Evolutionary conservation across 805 yeast species (phyloP), one percentile per base, ranked within the genome.

Genomic region (Nakazawaea populi): DNA sequence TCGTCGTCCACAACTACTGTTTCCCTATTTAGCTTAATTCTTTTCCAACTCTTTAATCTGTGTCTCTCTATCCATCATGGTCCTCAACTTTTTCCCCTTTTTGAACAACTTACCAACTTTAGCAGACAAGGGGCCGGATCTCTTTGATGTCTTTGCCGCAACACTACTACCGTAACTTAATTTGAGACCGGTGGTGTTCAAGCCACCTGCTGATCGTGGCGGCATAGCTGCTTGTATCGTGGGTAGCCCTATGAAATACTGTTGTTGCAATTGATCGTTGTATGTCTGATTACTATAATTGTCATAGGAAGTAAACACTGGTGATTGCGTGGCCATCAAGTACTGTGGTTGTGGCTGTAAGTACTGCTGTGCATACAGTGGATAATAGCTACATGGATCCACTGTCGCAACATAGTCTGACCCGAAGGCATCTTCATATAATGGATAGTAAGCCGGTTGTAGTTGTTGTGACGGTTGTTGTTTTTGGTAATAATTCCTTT

Each of bases 31-130:
- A 18, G 24, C 3, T 18, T 18, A 2, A 18, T 18, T 18, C n/a
- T 18, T 18, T 18, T 18, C 24, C 24, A 18, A 18, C 24, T 18
- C 24, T 18, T n/a, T 41, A 18, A 43, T 12, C 29, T 39, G 29
- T 39, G 10, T 9, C 10, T 27, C 28, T 39, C 27, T 54, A 43
- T 31, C 55, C 58, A 39, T 48, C 54, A 1, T 56, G 61, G 9
- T 52, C 55, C 7, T 44, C 44, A 12, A 34, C 12, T 34, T 34
- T 12, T 34, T 34, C 9, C 36, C 36, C 12, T 12, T 34, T 12
- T 34, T 34, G 36, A 34, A 34, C 36, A 34, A 10, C 36, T 34
- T 34, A 3, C 12, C 12, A 9, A 34, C 36, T 34, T 34, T 34
- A 12, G 36, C 36, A 34, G 36, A 34, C 36, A 34, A 10, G 1